Evolutionary conservation across 2,329 filamentous ascomycete genomes (phyloP).

Genomic region (Byssochlamys sp.): DNA sequence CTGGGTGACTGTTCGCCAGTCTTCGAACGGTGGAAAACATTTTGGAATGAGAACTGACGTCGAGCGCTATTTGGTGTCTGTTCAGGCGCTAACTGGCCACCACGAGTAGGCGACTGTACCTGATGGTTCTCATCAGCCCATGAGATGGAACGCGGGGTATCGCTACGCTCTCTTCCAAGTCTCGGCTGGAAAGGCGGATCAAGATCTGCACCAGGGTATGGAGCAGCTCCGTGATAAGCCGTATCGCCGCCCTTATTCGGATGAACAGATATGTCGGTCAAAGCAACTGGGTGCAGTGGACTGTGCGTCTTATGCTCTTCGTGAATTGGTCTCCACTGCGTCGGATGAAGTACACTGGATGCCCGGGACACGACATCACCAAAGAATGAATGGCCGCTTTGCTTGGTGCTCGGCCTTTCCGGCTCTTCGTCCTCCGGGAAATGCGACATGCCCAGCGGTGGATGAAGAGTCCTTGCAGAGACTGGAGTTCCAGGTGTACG

Average conservation of each 20-base stretch:
- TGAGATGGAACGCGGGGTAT: constrained; percentile 32
- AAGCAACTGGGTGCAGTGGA: constrained; percentile 52
- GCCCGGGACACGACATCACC: constrained; percentile 29
- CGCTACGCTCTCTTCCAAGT: constrained; percentile 15
- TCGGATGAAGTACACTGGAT: constrained; percentile 26
- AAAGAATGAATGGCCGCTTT: constrained; percentile 27
- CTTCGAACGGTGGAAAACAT: constrained; percentile 56
- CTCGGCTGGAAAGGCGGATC: constrained; percentile 15
- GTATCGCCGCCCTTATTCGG: constrained; percentile 40
- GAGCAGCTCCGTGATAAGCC: constrained; percentile 19
- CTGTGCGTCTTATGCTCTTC: constrained; percentile 31
- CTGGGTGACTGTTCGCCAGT: constrained; percentile 14
- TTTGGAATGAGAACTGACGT: constrained; percentile 87
- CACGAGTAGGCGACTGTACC: constrained; percentile 10
- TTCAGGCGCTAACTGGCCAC: constrained; percentile 14
- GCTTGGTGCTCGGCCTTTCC: constrained; percentile 23
- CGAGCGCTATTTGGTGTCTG: constrained; percentile 44
- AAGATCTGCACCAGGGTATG: constrained; percentile 14
- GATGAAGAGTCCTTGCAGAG: constrained; percentile 50
- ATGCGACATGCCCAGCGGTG: constrained; percentile 76
- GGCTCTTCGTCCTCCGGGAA: constrained; percentile 58
- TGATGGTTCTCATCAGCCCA: constrained; percentile 24
- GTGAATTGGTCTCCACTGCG: constrained; percentile 26
- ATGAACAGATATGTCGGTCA: constrained; percentile 52
- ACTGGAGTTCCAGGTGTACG: constrained; percentile 32